Base-by-base conservation (phyloP, 805 yeast species). In the Candida gorgasii region DNA sequence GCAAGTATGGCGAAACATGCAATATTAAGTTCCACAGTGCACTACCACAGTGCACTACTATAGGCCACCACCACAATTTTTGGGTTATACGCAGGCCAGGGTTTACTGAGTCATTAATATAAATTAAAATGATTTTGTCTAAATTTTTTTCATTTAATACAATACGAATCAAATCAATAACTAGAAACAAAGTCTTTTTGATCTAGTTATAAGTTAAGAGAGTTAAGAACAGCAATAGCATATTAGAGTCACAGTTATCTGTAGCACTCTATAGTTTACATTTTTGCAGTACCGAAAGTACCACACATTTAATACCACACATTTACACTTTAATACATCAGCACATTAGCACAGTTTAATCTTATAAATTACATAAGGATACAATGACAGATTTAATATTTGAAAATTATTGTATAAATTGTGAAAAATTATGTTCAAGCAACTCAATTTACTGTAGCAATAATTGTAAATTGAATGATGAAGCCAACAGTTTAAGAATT, bases 351-450 rank as follows among this genome's bases (percentile, higher is more conserved):
- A n/a, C n/a, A n/a, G n/a, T n/a, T n/a, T n/a, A n/a, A n/a, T n/a
- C n/a, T n/a, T 9, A 22, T 13, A 24, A 24, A 11, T 24, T 24
- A 11, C 12, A 11, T 24, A 7, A 11, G 12, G n/a, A 34, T 22
- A 29, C 19, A 29, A 72, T 73, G 76, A 63, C 77, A 31, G 64
- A 61, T 43, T 48, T 48, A 27, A 63, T 63, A 57, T 65, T 65
- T 48, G 63, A 65, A 47, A 63, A 65, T 50, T 65, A 63, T 50
- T 65, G 72, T 51, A 59, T 65, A 19, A 52, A 61, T 30, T 65
- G 72, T 49, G 69, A 65, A 47, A 56, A 63, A 49, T 55, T 63
- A 29, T 49, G 52, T 45, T 39, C 48, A 14, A 50, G 55, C 4
- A 55, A 52, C 34, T 47, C 56, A 8, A 52, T 59, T 5, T 61